Base-by-base conservation (phyloP, 257 asterid species). In the Nicotiana noctiflora region DNA sequence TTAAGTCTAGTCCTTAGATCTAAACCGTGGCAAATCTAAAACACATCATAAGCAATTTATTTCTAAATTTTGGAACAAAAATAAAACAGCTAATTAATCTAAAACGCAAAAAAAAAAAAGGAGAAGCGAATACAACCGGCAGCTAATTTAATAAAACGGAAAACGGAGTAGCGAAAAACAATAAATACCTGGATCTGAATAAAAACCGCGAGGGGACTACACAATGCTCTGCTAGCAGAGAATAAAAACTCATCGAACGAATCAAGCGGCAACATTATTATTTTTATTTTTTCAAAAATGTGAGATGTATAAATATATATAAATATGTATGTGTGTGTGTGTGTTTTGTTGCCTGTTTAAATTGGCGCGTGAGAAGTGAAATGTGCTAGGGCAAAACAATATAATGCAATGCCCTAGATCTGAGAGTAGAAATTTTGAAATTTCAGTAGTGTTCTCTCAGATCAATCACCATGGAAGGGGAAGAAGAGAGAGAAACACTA, bases 131-230 rank as follows among this genome's bases (percentile, higher is more conserved):
- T 40, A 40, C 7, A 40, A 40, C 46, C 7, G 7, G 46, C 46
- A 40, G 46, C 46, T 40, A 40, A 40, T 40, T 40, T 1, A 40
- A 40, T 40, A 37, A 62, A 77, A 78, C 56, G 31, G 8, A 80
- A 32, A 18, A 3, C 21, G 5, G 21, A 63, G 10, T 0, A 46
- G 70, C 32, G 21, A 2, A 62, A 29, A 37, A 15, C 4, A 31
- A 25, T 7, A 64, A 1, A 31, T 66, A 93, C 99, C 98, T 96
- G 99, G 93, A 96, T 94, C 98, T 94, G 98, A 86, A 96, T 46
- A 72, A 90, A 91, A 64, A 91, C 55, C 3, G 91, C 97, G 31
- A 92, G 44, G 17, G 97, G 95, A 84, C 90, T 86, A 57, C 92
- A 88, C 64, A 85, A 90, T 79, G 95, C 95, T 87, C 87, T 89